Evolutionary conservation across 495 filamentous ascomycete species (phyloP), one percentile per base, ranked within the genome.

Genomic region (Penicillium soppii): DNA sequence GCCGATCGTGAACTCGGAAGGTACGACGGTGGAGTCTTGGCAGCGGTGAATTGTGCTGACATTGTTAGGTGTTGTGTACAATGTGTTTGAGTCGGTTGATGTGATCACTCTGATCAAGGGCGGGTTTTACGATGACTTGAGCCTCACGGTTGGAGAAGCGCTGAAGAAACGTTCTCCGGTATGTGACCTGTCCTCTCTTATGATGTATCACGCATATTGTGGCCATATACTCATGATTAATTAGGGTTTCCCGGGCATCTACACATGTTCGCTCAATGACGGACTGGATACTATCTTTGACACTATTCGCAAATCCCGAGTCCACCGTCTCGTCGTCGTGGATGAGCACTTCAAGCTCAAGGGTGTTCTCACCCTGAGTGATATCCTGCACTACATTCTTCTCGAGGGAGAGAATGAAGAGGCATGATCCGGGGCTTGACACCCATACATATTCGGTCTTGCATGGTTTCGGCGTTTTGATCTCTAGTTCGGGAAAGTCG

Each of bases 41-140:
- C 29, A 12, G 27, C 56, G 17, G 55, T 43, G 7, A 26, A 47
- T 12, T 7, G 29, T 3, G 29, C 29, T 32, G 0, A 8, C 12
- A n/a, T 32, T n/a, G 27, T 30, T 30, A 87, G 86, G 84, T 41
- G 75, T 84, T 38, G 82, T 99, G 1, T 83, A 96, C 56, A 99
- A 99, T 65, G 90, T 97, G 5, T 99, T 97, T 60, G 95, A 99
- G 69, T 89, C 94, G 7, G 92, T 99, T 39, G 94, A 99, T 72
- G 90, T 99, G 37, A 95, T 99, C 56, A 87, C 91, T 0, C 80
- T 96, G 59, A 97, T 99, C 65, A 95, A 94, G 65, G 92, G 90
- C 9, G 91, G 91, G 12, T 83, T 82, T 13, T 97, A 97, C 57
- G 92, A 97, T 47, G 94, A 97, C 53, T 75, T 97, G 47, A 82